Conservation (phyloP, 2,329 filamentous ascomycete genomes). For the Penicillium olsonii region DNA sequence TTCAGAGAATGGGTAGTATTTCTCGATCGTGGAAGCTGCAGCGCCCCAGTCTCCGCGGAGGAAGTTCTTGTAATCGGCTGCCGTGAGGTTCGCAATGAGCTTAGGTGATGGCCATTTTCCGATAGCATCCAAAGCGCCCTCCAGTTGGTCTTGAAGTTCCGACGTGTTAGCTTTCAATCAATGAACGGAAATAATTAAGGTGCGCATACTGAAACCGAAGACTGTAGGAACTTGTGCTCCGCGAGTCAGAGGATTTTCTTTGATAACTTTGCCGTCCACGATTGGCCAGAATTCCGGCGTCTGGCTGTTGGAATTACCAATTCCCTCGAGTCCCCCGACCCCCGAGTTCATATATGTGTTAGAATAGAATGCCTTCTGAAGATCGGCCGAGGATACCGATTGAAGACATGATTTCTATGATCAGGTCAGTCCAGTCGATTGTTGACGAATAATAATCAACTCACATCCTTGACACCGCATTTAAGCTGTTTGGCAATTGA, state of each 20-base stretch:
- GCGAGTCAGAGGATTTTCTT: slow-evolving; percentile 13
- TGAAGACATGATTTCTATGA: slow-evolving; percentile 22
- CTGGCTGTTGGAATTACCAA: background rate
- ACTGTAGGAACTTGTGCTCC: slow-evolving; percentile 21
- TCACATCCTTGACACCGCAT: slow-evolving; percentile 3
- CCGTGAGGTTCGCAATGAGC: background rate
- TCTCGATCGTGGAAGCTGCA: slow-evolving; percentile 12
- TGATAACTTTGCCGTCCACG: slow-evolving; percentile 22
- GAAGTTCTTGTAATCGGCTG: slow-evolving; percentile 16
- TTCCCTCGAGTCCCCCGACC: background rate
- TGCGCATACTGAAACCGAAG: slow-evolving; percentile 24
- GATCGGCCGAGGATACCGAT: slow-evolving; percentile 13
- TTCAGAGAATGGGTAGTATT: slow-evolving; percentile 14
- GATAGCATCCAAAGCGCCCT: background rate
- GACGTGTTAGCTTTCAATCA: background rate
- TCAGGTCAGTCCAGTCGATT: slow-evolving; percentile 4
- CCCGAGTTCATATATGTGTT: slow-evolving; percentile 1
- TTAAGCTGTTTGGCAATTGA: slow-evolving; percentile 3
- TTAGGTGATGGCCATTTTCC: background rate
- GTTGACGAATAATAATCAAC: background rate
- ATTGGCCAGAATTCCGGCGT: slow-evolving; percentile 17
- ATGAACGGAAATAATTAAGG: background rate
- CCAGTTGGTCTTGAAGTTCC: background rate
- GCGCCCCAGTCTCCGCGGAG: slow-evolving; percentile 19
- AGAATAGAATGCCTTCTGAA: slow-evolving; percentile 12